Evolutionary conservation across 2,329 filamentous ascomycete genomes (phyloP).

Genomic region (Paecilomyces niveus): DNA sequence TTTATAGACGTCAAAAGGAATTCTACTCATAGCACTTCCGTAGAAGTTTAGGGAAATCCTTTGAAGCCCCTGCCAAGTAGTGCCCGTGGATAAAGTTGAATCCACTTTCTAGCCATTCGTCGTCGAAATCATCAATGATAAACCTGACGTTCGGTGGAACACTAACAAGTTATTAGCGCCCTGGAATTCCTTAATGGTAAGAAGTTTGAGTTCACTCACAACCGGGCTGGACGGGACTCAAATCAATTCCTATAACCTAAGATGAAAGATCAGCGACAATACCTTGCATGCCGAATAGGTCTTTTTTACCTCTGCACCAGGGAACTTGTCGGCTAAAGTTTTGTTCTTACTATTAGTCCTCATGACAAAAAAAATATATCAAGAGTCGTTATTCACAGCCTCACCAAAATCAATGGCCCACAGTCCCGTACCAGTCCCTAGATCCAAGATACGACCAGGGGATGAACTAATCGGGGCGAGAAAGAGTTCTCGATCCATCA

Average conservation of each 20-base stretch:
- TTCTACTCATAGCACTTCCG: constrained; percentile 39
- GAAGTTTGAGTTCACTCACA: not conserved
- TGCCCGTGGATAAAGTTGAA: constrained; percentile 56
- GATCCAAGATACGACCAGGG: constrained; percentile 1
- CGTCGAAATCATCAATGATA: constrained; percentile 52
- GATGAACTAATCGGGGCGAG: not conserved
- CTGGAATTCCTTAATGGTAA: not conserved
- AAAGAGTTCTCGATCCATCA: constrained; percentile 1
- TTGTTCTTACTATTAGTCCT: not conserved
- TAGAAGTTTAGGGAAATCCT: constrained; percentile 48
- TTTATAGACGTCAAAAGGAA: not conserved
- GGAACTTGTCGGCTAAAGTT: constrained; percentile 21
- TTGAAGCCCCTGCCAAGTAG: constrained; percentile 49
- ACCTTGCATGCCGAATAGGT: not conserved
- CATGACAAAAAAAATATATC: not conserved
- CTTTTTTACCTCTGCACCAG: constrained; percentile 12
- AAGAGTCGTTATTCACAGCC: not conserved
- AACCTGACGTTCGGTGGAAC: constrained; percentile 50
- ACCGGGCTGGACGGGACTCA: constrained; percentile 2
- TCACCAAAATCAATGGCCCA: constrained; percentile 4
- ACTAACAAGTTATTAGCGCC: constrained; percentile 9
- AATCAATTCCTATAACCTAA: constrained; percentile 1
- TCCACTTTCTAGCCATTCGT: constrained; percentile 48
- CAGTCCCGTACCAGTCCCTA: constrained; percentile 3
- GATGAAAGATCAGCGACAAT: not conserved